Evolutionary conservation across 129 eudicot genomes (phyloP), one percentile per base, ranked within the genome.

Genomic region (Flaveria trinervia): DNA sequence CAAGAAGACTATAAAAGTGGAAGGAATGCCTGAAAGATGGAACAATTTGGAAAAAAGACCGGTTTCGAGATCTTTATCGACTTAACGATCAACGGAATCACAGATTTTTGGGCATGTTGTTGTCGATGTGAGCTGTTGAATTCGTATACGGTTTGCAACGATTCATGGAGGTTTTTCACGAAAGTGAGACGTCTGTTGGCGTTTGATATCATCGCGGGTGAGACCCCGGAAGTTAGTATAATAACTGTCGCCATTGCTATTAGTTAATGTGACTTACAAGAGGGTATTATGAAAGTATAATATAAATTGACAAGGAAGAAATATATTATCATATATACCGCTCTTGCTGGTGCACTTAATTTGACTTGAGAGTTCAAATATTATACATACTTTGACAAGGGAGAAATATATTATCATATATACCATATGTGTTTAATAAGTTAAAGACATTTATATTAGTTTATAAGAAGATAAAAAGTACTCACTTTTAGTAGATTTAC

Each of bases 1-100:
- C 57, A 51, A 4, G 57, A n/a, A 55, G 18, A 18, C 61, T 55
- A 55, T 17, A 55, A 55, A 10, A 10, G 12, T 44, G 48, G 48
- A 28, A 26, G 18, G 26, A 30, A 9, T 62, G 30, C 68, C 68
- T 12, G 68, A 62, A 62, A 62, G 68, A 62, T 62, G 43, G 68
- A 28, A 14, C 18, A 13, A 18, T 62, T 62, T 1, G 68, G 17
- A 26, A 11, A 61, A 25, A 13, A 26, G 43, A 8, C 68, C 0
- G 44, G 68, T 61, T 54, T 17, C 8, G 5, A 1, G 44, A 28
- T 62, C 68, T 26, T 62, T 11, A 26, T 61, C 41, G 41, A 61
- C 68, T 61, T 61, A 61, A 61, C 68, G 13, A 25, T 5, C 65
- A 73, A 22, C 0, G 25, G 68, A 56, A 15, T 5, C 52, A 73